Evolutionary conservation across 768 basidiomycete species (phyloP), one percentile per base, ranked within the genome.

Genomic region (Porphyrellus cyaneotinctus): DNA sequence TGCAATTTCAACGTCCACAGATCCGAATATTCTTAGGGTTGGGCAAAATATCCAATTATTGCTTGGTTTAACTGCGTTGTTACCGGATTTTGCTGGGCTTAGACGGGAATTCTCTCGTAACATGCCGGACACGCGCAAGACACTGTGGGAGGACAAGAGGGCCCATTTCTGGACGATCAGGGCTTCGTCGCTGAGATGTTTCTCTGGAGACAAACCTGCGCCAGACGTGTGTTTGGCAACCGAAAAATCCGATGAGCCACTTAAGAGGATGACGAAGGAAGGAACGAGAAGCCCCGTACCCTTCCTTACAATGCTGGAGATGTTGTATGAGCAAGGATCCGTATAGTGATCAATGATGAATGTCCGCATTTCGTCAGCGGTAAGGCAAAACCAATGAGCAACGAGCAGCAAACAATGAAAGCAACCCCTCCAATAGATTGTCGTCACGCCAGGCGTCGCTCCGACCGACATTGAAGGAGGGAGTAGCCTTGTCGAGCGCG

Each of bases 111-210:
- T 71, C 43, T 75, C 75, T 32, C 72, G 65, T n/a, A 51, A 46
- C 45, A 47, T 22, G 60, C 49, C 48, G 22, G 65, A 39, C 36
- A 77, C 60, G 17, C 70, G 61, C 0, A 78, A 78, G 5, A 76
- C 73, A 14, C 68, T 68, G 24, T 83, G 78, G 11, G 71, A n/a
- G 83, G 81, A 10, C 75, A 75, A 15, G 77, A 77, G 6, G 8
- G 84, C 81, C 58, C 85, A 84, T 23, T 83, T 80, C 60, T 84
- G 82, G 30, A 84, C 83, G 51, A 83, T 76, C 55, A 76, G 81
- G 53, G 67, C 68, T 41, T 76, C 71, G 54, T 85, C 84, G 51
- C 80, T 76, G n/a, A 75, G 75, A 50, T 85, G 84, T 43, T 71
- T 74, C 67, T 85, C 83, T 1, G 73, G 72, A 12, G 83, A 78